Evolutionary conservation across 345 rosid species (phyloP).

Genomic region (Lenwebbia sp.): DNA sequence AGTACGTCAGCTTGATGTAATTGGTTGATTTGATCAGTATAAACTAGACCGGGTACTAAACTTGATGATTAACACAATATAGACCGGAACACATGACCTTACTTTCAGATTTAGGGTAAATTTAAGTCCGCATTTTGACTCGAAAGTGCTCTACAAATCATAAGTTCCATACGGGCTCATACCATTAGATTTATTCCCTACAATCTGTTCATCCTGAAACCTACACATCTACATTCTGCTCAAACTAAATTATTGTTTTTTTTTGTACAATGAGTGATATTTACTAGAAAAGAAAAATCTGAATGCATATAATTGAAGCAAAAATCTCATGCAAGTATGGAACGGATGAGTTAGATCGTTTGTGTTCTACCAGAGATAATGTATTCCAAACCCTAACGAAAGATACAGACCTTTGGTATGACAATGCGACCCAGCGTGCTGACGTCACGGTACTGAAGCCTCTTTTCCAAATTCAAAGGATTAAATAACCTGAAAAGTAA

Average conservation of each 20-base stretch:
- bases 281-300: neutral
- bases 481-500: neutral
- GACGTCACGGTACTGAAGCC: neutral
- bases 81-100: neutral
- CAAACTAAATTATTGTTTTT: neutral
- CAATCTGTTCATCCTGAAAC: neutral
- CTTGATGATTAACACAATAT: neutral
- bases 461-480: neutral
- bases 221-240: neutral
- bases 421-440: neutral
- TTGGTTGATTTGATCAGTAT: neutral
- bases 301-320: neutral
- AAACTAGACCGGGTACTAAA: neutral
- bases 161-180: neutral
- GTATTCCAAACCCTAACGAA: neutral
- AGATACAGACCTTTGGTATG: neutral
- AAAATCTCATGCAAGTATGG: neutral
- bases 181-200: neutral
- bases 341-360: neutral
- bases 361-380: neutral
- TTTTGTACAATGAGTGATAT: neutral
- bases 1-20: neutral
- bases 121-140: neutral
- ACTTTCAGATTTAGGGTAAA: neutral
- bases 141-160: neutral